phyloP scores from a whole-genome alignment of 2,329 filamentous ascomycete genomes.

The Aureobasidium leucospermi region DNA sequence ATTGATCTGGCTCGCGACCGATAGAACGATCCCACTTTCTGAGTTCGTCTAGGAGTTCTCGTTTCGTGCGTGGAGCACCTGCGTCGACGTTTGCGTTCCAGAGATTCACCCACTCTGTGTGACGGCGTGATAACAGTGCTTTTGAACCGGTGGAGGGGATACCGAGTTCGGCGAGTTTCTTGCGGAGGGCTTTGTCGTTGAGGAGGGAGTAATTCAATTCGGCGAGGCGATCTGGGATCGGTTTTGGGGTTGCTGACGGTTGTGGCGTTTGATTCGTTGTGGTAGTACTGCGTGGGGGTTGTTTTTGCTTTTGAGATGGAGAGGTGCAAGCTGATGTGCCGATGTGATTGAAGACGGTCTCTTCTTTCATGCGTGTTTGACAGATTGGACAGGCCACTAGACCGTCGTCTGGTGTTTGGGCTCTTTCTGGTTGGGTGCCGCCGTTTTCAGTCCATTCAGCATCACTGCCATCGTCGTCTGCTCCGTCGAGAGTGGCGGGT shows the following conservation, averaged over 20 bases:
- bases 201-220: constrained; percentile 79
- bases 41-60: constrained; percentile 68
- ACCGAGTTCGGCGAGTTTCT: constrained; percentile 74
- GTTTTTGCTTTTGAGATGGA: background rate
- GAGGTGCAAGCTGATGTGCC: constrained; percentile 49
- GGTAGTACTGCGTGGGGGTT: background rate
- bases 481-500: constrained; percentile 30
- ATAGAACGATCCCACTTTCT: constrained; percentile 82
- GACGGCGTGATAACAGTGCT: constrained; percentile 65
- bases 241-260: constrained; percentile 11
- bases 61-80: constrained; percentile 59
- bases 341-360: constrained; percentile 71
- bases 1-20: constrained; percentile 43
- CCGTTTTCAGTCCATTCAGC: constrained; percentile 25
- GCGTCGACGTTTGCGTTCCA: constrained; percentile 98
- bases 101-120: constrained; percentile 88
- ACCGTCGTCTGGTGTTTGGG: constrained; percentile 53
- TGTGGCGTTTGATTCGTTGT: background rate
- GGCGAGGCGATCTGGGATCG: constrained; percentile 57
- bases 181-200: constrained; percentile 69
- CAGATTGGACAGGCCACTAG: constrained; percentile 85
- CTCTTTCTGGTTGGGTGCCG: background rate
- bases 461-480: constrained; percentile 32
- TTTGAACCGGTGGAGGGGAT: constrained; percentile 65
- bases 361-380: constrained; percentile 67